Evolutionary conservation across 345 rosid genomes (phyloP), one percentile per base, ranked within the genome.

Genomic region (Hibiscus syriacus): DNA sequence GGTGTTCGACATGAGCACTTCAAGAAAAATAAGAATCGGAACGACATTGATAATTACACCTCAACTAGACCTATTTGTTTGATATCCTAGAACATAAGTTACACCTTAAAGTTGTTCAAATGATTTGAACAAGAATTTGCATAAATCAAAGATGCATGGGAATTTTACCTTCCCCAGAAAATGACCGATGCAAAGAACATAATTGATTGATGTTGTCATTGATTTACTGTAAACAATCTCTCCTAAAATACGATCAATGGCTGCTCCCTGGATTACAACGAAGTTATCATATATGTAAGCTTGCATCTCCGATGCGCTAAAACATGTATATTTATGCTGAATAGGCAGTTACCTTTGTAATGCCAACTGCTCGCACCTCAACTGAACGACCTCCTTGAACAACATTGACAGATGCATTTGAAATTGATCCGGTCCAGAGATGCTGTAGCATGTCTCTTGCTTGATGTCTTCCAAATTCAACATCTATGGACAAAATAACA

Each of bases 361-460:
- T 96, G 63, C 99, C 99, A 67, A 95, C 99, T 0, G 98, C 86
- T 71, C 99, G 87, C 70, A 95, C 99, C 80, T 95, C 99, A 27
- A 95, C 96, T 22, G 98, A 95, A 59, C 92, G 85, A 76, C 97
- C 84, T 58, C 98, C 99, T 79, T 95, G 99, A 69, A 95, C 96
- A 50, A 92, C 98, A 82, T 95, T 98, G 36, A 95, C 97, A n/a
- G 99, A 95, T 70, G 99, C 97, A 77, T 95, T 95, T 17, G 98
- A 90, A 77, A 95, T 90, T 50, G 99, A 98, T 60, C 99, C 98
- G 30, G 99, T 95, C 96, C 98, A 95, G 68, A 92, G 96, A 85
- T 95, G 99, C 80, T 95, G 99, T 82, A 95, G 70, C 96, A 95
- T 80, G 72, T 95, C 99, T 82, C 92, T 83, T 72, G 99, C 99